Base-by-base conservation (phyloP, 306 rosid species). In the Vicia sativa region DNA sequence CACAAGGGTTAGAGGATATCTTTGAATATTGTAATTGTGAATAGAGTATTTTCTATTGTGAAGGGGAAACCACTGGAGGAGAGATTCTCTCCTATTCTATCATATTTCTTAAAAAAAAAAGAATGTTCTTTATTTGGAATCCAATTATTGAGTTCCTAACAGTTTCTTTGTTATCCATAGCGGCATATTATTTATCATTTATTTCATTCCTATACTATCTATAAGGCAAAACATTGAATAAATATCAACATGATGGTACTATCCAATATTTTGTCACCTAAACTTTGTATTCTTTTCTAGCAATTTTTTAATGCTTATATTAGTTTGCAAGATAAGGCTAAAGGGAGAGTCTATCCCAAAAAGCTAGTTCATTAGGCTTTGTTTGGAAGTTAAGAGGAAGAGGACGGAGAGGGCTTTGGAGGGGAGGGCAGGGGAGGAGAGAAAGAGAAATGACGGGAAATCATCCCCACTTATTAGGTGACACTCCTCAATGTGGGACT, bases 201-300 rank as follows among this genome's bases (percentile, higher is more conserved):
- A 10, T 52, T 52, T 43, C 23, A 54, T 44, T 52, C 52, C 2
- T 62, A 54, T 44, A 25, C 23, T 41, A 57, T 58, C 49, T 69
- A 57, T 29, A 41, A 25, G 45, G 29, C 29, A 13, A 37, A 61
- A 31, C 9, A 48, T 11, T 41, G 37, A 69, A 61, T 7, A 52
- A 50, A 10, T 16, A 60, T 39, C 49, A 48, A 68, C 23, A 13
- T 31, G 9, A 41, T 26, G 37, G 34, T 56, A 10, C 29, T 60
- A 9, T 15, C 46, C 3, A 15, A 58, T 19, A 2, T 52, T n/a
- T 62, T 15, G 7, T 66, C 25, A 10, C 29, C 18, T 16, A 31
- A 15, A 1, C 41, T 66, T 28, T 16, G 14, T 16, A 31, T 15
- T 49, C 23, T 10, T 44, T 14, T 26, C 55, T 44, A 6, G 53